Evolutionary conservation across 768 basidiomycete genomes (phyloP).

Genomic region (Leccinum subtestaceum): DNA sequence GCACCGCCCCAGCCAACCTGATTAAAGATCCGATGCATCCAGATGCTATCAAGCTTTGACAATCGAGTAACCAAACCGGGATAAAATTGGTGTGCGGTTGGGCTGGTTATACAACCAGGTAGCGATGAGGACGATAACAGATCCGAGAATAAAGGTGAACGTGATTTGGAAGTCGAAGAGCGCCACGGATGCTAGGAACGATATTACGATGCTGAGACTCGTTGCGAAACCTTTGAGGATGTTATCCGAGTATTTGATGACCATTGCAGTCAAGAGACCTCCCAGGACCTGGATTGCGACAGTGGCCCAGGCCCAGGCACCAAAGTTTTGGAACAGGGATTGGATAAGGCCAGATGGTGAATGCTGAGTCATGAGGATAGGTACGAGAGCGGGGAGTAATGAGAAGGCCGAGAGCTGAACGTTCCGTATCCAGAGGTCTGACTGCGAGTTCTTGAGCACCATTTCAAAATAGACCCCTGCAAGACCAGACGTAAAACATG

Average conservation of each 20-base stretch:
- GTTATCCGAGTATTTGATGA: conserved; percentile 93
- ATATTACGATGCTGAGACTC: conserved; percentile 88
- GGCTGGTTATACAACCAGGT: conserved; percentile 92
- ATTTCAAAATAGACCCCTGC: conserved; percentile 99
- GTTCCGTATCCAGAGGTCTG: conserved; percentile 95
- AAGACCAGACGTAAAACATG: conserved; percentile 93
- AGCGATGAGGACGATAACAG: conserved; percentile 76
- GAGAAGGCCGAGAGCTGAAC: conserved; percentile 95
- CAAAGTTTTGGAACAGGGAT: conserved; percentile 80
- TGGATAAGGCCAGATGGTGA: conserved; percentile 40
- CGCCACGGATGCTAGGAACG: conserved; percentile 87
- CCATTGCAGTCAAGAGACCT: conserved; percentile 89
- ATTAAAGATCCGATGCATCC: conserved; percentile 1
- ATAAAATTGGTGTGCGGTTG: conserved; percentile 32
- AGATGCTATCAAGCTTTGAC: conserved; percentile 21
- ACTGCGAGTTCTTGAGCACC: conserved; percentile 86
- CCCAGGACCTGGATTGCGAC: conserved; percentile 86
- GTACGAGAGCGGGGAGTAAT: conserved; percentile 80
- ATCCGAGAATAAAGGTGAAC: conserved; percentile 80
- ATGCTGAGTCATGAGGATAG: conserved; percentile 59
- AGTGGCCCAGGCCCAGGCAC: conserved; percentile 88
- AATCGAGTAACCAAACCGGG: conserved; percentile 28
- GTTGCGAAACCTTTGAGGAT: conserved; percentile 95
- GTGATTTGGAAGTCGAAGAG: conserved; percentile 91
- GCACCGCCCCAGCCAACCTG: neutral